These are phyloP conservation scores for Torulaspora pretoriensis DNA, from an alignment of 1,139 yeast species.

Conservation along the genomic window DNA sequence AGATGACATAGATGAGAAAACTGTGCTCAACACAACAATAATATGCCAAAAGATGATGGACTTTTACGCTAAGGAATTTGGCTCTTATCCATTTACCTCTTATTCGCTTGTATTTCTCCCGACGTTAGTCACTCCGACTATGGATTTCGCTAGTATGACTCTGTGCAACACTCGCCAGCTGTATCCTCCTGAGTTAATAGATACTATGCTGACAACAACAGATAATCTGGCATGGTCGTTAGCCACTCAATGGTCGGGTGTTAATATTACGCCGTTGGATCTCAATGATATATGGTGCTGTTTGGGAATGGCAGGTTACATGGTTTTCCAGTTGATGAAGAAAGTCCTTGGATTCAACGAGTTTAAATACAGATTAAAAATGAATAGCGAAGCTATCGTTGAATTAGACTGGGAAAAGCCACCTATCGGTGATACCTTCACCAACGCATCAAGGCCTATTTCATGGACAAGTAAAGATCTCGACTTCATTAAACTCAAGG, in stretches of 20 bases:
- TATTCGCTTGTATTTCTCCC: slow-evolving; percentile 73
- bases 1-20: slow-evolving; percentile 40
- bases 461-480: slow-evolving; percentile 42
- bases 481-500: slow-evolving; percentile 64
- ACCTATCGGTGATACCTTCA: slow-evolving; percentile 69
- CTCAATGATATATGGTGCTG: slow-evolving; percentile 91
- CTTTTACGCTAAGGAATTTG: slow-evolving; percentile 80
- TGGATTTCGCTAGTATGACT: slow-evolving; percentile 76
- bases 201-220: slow-evolving; percentile 71
- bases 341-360: slow-evolving; percentile 81
- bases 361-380: slow-evolving; percentile 65
- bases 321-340: slow-evolving; percentile 70
- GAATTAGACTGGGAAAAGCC: slow-evolving; percentile 74
- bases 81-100: slow-evolving; percentile 87
- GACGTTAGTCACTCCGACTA: slow-evolving; percentile 49
- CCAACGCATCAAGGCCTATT: slow-evolving; percentile 62
- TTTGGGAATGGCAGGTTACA: slow-evolving; percentile 76
- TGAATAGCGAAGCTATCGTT: slow-evolving; percentile 61
- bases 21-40: slow-evolving; percentile 71
- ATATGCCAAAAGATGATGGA: slow-evolving; percentile 77
- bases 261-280: slow-evolving; percentile 77
- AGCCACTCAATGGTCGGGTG: slow-evolving; percentile 92
- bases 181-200: slow-evolving; percentile 75
- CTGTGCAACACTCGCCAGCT: slow-evolving; percentile 59
- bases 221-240: slow-evolving; percentile 64